Conservation (phyloP, 73 alveolate genomes). For the Paramecium sonneborni region DNA sequence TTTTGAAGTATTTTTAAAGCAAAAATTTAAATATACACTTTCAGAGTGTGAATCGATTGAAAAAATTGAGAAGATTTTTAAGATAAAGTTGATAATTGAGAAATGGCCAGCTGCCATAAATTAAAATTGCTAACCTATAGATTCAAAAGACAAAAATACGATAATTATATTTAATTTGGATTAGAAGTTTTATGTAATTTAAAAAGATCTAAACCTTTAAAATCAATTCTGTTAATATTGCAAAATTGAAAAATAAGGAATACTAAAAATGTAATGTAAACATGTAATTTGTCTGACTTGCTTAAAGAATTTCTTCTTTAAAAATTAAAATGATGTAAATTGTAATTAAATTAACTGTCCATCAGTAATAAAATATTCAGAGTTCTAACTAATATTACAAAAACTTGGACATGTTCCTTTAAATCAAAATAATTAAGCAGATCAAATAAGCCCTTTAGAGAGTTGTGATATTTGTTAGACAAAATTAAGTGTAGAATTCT, state of each 20-base stretch:
- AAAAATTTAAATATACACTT: not conserved
- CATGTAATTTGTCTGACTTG: not conserved
- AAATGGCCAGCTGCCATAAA: not conserved
- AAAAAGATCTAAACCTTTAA: not conserved
- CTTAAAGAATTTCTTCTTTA: not conserved
- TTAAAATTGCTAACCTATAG: not conserved
- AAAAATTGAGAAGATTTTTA: not conserved
- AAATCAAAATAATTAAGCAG: not conserved
- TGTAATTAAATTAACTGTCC: not conserved
- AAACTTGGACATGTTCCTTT: not conserved
- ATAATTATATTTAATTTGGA: not conserved
- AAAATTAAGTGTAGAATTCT: not conserved
- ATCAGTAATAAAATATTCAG: not conserved
- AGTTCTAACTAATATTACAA: not conserved
- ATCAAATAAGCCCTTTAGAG: not conserved
- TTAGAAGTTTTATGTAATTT: not conserved
- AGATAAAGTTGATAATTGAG: not conserved
- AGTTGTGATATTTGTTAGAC: not conserved
- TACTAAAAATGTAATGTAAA: not conserved
- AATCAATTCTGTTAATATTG: not conserved
- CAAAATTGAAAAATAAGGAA: not conserved
- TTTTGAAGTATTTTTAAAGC: not conserved
- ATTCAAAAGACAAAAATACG: not conserved
- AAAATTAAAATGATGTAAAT: not conserved
- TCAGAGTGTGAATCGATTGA: not conserved